Evolutionary conservation across 169 alveolate species (phyloP).

Genomic region (Eimeria sp.): DNA sequence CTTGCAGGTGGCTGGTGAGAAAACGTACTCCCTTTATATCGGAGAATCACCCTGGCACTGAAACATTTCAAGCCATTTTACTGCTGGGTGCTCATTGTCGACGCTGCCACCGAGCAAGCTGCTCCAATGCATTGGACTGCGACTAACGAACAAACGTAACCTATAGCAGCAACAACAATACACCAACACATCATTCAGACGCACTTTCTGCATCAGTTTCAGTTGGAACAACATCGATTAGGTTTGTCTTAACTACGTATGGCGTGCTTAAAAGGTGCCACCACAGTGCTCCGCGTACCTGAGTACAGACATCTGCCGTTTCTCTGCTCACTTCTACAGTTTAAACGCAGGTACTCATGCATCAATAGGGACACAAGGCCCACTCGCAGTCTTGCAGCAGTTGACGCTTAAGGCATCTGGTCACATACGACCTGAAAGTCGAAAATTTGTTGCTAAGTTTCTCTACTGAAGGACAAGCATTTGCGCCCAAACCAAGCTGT

Average conservation of each 20-base stretch:
- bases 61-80: not conserved
- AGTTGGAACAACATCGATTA: not conserved
- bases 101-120: not conserved
- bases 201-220: not conserved
- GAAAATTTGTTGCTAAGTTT: not conserved
- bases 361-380: not conserved
- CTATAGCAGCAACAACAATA: not conserved
- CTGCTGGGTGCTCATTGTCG: not conserved
- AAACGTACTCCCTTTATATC: not conserved
- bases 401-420: not conserved
- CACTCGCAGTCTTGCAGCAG: not conserved
- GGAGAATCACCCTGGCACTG: not conserved
- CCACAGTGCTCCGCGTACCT: not conserved
- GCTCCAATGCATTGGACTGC: not conserved
- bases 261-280: not conserved
- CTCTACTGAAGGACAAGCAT: not conserved
- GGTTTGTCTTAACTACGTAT: not conserved
- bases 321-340: not conserved
- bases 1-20: not conserved
- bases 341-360: not conserved
- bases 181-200: not conserved
- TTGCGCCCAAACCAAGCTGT: not conserved
- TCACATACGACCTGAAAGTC: not conserved
- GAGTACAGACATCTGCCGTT: not conserved
- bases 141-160: not conserved